Conservation (phyloP, 2,329 filamentous ascomycete species). For the Pezicula radicicola region DNA sequence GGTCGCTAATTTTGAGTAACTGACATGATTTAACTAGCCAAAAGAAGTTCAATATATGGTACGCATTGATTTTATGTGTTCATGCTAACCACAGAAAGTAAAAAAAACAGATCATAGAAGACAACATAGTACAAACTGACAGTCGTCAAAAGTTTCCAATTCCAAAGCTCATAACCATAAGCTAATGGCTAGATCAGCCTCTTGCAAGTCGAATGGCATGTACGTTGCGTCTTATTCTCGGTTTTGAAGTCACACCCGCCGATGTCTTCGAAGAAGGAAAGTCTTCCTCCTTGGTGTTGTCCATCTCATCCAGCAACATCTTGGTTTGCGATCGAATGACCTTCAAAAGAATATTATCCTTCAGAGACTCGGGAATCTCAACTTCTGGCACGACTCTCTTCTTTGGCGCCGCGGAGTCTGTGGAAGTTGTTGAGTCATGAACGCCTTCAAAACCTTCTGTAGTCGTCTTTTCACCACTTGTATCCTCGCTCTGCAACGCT, state of each 20-base stretch:
- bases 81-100: no score
- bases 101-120: no score
- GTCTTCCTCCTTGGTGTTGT: constrained; percentile 14
- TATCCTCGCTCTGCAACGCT: constrained; percentile 47
- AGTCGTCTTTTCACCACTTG: background rate
- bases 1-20: no score
- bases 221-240: no score
- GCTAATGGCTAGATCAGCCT: no score
- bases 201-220: no score
- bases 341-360: constrained; percentile 17
- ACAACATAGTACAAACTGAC: no score
- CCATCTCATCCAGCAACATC: constrained; percentile 23
- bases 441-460: background rate
- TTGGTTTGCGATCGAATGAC: constrained; percentile 15
- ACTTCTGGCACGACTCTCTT: constrained; percentile 12
- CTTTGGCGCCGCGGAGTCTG: background rate
- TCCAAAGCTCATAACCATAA: no score
- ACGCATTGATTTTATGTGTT: no score
- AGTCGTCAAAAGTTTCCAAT: no score
- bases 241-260: background rate
- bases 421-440: background rate
- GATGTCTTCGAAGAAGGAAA: background rate
- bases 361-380: constrained; percentile 14
- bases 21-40: no score
- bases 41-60: no score